Evolutionary conservation across 2,329 filamentous ascomycete species (phyloP).

Genomic region (Aspergillus pseudoviridinutans): DNA sequence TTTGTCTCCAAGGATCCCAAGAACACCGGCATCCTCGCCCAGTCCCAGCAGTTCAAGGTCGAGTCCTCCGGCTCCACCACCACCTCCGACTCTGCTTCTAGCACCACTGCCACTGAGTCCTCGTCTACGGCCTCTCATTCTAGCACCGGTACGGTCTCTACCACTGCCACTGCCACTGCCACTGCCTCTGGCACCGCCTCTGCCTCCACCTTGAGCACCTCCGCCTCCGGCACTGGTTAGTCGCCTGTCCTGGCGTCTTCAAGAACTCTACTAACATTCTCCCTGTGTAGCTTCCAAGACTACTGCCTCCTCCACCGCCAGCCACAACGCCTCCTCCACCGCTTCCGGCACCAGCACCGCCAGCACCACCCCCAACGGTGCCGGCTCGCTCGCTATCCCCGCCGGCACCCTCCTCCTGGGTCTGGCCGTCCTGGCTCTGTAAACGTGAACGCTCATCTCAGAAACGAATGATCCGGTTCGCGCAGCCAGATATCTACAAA

Average conservation of each 20-base stretch:
- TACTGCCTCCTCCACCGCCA: constrained; percentile 12
- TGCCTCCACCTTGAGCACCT: constrained; percentile 5
- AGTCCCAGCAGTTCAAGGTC: constrained; percentile 36
- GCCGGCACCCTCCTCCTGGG: constrained; percentile 27
- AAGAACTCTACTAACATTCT: constrained; percentile 9
- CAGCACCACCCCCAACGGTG: constrained; percentile 1
- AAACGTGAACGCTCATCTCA: constrained; percentile 11
- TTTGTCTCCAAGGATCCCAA: constrained; percentile 29
- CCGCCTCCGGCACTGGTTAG: constrained; percentile 8
- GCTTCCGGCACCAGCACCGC: constrained; percentile 9
- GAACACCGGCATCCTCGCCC: constrained; percentile 41
- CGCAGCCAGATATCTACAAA: no score
- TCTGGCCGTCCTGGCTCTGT: constrained; percentile 23
- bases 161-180: constrained; percentile 1
- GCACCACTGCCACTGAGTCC: constrained; percentile 5
- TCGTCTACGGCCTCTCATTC: constrained; percentile 12
- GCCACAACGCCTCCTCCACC: background rate
- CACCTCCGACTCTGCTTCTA: constrained; percentile 8
- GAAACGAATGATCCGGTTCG: no score
- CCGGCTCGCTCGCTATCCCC: constrained; percentile 22
- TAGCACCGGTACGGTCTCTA: background rate
- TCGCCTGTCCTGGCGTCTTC: constrained; percentile 21
- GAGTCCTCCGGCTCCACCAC: constrained; percentile 13
- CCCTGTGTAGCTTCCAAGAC: constrained; percentile 9
- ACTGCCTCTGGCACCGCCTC: constrained; percentile 4